Base-by-base conservation (phyloP, 1,139 yeast genomes). In the Sugiyamaella sp. region DNA sequence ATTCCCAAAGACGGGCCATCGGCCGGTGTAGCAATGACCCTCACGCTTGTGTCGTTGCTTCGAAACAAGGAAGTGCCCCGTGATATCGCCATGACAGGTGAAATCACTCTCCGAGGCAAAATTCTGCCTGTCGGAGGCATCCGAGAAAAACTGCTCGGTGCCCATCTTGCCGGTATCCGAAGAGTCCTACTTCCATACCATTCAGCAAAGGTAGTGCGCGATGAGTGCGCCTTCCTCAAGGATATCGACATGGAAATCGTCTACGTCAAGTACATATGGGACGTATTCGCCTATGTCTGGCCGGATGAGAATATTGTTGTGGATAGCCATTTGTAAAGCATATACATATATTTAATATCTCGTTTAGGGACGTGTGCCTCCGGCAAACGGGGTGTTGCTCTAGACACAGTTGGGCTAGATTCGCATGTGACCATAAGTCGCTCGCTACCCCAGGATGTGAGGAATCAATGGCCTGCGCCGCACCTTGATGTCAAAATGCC, bases 1-100 rank as follows among this genome's bases (percentile, higher is more conserved):
- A 78, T 89, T 41, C 84, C 86, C 33, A 90, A 90, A 71, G 97
- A 90, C 68, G 97, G 97, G 0, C 97, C 97, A 1, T 84, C 91
- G 38, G 97, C 97, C 0, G 97, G 97, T 39, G 82, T 89, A 42
- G 89, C 97, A 2, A 89, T 90, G 83, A 86, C 97, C 0, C 71
- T 89, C 49, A 87, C 90, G 67, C 75, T 90, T 53, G 72, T 90
- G 44, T 89, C 96, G 0, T 74, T 88, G 55, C 78, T 90, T 2
- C 70, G 89, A 52, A 80, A 84, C 57, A 79, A 77, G 57, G 85
- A 90, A 0, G 86, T 89, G 10, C 84, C 87, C 4, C 71, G 80
- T 12, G 77, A 80, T 53, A 73, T 89, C 55, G 97, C 97, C 54
- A 88, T 90, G 96, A 90, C 97, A 0, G 97, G 97, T 3, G 97